These are phyloP conservation scores for Sicyos edulis DNA, from an alignment of 306 rosid species.

Conservation along the genomic window DNA sequence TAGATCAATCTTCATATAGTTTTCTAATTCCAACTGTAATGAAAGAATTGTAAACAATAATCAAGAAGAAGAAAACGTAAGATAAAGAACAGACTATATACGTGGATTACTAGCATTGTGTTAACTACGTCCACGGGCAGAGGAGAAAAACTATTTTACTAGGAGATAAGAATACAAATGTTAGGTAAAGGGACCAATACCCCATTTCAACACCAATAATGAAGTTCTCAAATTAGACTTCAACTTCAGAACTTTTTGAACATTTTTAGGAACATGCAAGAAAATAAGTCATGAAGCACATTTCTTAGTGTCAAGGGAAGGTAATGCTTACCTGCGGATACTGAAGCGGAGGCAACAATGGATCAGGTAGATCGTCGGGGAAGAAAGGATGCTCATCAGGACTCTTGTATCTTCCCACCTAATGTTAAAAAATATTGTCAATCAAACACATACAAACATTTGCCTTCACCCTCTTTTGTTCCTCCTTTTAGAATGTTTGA, in stretches of 20 bases:
- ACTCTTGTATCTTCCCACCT: slow-evolving; percentile 66
- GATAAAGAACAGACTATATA: too few relatives aligned
- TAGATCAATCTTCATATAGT: neutral
- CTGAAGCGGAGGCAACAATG: slow-evolving; percentile 52
- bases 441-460: slow-evolving; percentile 14
- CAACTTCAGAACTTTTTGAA: neutral
- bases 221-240: neutral
- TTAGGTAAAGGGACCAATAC: too few relatives aligned
- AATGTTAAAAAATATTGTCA: slow-evolving; percentile 22
- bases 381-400: slow-evolving; percentile 69
- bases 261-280: neutral
- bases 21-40: too few relatives aligned
- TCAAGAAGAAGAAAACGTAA: too few relatives aligned
- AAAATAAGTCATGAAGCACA: neutral
- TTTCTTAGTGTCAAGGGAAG: neutral
- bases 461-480: neutral
- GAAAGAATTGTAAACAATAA: too few relatives aligned
- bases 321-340: slow-evolving; percentile 50
- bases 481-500: neutral
- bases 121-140: too few relatives aligned
- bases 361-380: slow-evolving; percentile 36
- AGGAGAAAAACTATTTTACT: too few relatives aligned
- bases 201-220: neutral
- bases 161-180: too few relatives aligned
- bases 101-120: too few relatives aligned